phyloP scores from a whole-genome alignment of 2,329 filamentous ascomycete species.

The Rasamsonia emersonii region DNA sequence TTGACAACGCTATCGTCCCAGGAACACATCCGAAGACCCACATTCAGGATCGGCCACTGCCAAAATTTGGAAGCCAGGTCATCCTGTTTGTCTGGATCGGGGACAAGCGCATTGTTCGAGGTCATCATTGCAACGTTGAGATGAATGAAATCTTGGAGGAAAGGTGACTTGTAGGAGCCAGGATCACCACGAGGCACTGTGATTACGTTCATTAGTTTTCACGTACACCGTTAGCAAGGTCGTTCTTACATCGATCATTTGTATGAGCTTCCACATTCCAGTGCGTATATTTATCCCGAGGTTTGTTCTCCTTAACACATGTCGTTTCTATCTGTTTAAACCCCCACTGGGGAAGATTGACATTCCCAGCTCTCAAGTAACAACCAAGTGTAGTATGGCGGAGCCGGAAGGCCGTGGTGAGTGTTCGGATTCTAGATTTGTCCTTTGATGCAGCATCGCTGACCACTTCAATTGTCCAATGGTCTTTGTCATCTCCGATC shows the following conservation, averaged over 20 bases:
- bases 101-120: constrained; percentile 95
- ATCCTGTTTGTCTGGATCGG: constrained; percentile 97
- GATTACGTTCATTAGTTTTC: constrained; percentile 1
- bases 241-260: constrained; percentile 75
- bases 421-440: constrained; percentile 73
- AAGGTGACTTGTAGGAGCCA: constrained; percentile 89
- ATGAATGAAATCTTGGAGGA: constrained; percentile 95
- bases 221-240: not conserved
- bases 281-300: constrained; percentile 88
- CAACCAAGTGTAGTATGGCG: constrained; percentile 75
- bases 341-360: constrained; percentile 96
- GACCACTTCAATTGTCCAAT: constrained; percentile 91
- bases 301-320: constrained; percentile 87
- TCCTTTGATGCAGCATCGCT: constrained; percentile 82
- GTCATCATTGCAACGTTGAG: constrained; percentile 99
- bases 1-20: constrained; percentile 96
- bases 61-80: constrained; percentile 94
- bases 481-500: constrained; percentile 92
- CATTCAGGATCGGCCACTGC: constrained; percentile 96
- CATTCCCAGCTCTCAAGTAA: constrained; percentile 90
- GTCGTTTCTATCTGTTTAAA: constrained; percentile 99
- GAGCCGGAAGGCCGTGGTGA: constrained; percentile 88
- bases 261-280: constrained; percentile 97
- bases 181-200: constrained; percentile 80
- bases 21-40: constrained; percentile 95